phyloP scores from a whole-genome alignment of 2,329 filamentous ascomycete species.

The Cercospora citrullina region DNA sequence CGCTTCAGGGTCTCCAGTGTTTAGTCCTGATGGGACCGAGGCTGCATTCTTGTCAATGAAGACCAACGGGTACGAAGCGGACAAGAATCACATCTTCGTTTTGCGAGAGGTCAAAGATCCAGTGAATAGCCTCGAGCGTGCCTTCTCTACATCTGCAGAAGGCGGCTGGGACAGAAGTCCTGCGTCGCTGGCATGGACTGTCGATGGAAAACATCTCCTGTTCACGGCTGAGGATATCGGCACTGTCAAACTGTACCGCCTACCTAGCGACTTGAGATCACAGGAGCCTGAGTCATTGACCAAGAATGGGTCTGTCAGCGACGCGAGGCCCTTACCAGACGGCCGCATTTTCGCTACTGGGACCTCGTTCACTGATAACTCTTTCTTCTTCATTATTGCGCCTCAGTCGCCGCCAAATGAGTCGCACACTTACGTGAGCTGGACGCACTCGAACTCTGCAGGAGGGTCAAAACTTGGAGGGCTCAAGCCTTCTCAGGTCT shows the following conservation, averaged over 20 bases:
- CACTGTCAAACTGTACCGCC: conserved; percentile 58
- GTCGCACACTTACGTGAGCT: conserved; percentile 16
- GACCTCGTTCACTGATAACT: conserved; percentile 72
- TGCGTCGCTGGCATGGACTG: conserved; percentile 51
- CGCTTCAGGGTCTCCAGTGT: conserved; percentile 66
- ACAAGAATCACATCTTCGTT: conserved; percentile 69
- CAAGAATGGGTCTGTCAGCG: conserved; percentile 55
- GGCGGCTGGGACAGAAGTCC: conserved; percentile 56
- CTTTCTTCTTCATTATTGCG: conserved; percentile 63
- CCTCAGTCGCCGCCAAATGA: conserved; percentile 47
- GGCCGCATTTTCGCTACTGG: conserved; percentile 63
- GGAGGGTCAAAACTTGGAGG: conserved; percentile 64
- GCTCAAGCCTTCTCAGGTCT: conserved; percentile 62
- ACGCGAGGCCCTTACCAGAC: conserved; percentile 55
- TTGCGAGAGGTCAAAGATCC: conserved; percentile 56
- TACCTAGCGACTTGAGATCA: conserved; percentile 29
- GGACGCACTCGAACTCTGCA: conserved; percentile 58
- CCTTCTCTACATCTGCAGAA: conserved; percentile 11
- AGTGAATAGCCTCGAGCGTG: conserved; percentile 1
- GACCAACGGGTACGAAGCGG: conserved; percentile 74
- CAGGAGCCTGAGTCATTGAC: conserved; percentile 49
- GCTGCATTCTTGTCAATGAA: conserved; percentile 80
- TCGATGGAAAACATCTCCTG: conserved; percentile 62
- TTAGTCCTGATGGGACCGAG: conserved; percentile 70
- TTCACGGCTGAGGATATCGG: conserved; percentile 73